These are phyloP conservation scores for Colletotrichum falcatum DNA, from an alignment of 2,329 filamentous ascomycete species.

Conservation along the genomic window DNA sequence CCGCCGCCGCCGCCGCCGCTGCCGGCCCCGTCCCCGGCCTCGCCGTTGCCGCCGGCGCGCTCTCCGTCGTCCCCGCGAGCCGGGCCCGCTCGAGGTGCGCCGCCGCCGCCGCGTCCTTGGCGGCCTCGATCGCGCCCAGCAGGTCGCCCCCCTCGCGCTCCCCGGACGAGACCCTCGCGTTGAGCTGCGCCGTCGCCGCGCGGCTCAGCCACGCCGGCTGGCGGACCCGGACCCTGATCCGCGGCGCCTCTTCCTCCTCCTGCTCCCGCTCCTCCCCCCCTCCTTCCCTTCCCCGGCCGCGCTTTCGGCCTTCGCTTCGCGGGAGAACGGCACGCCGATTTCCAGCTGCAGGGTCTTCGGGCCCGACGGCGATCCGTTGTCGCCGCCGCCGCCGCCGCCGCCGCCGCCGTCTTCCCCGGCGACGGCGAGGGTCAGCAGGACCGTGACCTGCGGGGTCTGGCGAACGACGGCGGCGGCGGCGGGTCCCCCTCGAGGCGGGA, in stretches of 20 bases:
- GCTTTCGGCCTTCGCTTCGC: too few species aligned
- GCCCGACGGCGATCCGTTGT: too few species aligned
- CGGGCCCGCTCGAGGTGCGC: conserved; percentile 46
- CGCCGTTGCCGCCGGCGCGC: not conserved
- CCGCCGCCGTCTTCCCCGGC: conserved; percentile 28
- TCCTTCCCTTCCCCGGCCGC: conserved; percentile 18
- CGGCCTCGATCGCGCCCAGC: conserved; percentile 58
- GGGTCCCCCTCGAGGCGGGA: not conserved
- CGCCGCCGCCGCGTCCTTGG: conserved; percentile 52
- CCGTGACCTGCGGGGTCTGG: conserved; percentile 32
- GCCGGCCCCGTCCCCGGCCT: too few species aligned
- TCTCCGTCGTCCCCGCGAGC: not conserved
- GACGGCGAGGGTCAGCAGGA: conserved; percentile 47
- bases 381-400: too few species aligned
- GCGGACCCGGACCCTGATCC: conserved; percentile 56
- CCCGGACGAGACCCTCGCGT: conserved; percentile 54
- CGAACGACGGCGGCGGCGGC: not conserved
- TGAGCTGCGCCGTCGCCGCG: conserved; percentile 56
- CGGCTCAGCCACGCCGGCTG: conserved; percentile 66
- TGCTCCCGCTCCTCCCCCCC: conserved; percentile 45
- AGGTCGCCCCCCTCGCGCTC: conserved; percentile 54
- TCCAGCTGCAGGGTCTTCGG: conserved; percentile 48
- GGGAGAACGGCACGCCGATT: conserved; percentile 50
- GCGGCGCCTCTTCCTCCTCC: conserved; percentile 52
- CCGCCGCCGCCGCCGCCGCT: not conserved